Conservation (phyloP, 345 rosid genomes). For the Salix exigua region DNA sequence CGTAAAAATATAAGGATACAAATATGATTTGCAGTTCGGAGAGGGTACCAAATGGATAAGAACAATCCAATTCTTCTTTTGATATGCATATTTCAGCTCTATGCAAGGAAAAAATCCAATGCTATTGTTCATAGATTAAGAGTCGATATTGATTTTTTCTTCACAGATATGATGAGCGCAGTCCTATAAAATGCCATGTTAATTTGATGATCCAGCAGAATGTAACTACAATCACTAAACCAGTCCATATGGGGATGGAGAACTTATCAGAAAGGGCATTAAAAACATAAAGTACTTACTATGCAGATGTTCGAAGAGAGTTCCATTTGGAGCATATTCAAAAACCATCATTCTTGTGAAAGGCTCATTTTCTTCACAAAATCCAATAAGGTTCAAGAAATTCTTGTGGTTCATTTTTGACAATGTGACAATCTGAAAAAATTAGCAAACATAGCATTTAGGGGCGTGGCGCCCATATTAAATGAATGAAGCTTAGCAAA, state of each 20-base stretch:
- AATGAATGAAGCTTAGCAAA: not conserved
- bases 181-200: not conserved
- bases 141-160: not conserved
- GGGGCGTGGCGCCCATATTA: not conserved
- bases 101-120: not conserved
- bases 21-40: not conserved
- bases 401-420: slow-evolving; percentile 89
- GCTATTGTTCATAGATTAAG: not conserved
- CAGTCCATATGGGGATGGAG: not conserved
- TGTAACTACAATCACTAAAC: not conserved
- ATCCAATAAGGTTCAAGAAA: slow-evolving; percentile 81
- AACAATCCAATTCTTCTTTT: not conserved
- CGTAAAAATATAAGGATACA: not conserved
- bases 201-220: not conserved
- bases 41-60: not conserved
- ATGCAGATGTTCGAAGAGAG: slow-evolving; percentile 88
- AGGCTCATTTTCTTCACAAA: slow-evolving; percentile 77
- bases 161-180: not conserved
- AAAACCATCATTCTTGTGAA: slow-evolving; percentile 89
- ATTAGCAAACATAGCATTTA: slow-evolving; percentile 8
- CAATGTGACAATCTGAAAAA: slow-evolving; percentile 64
- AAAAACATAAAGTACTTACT: slow-evolving; percentile 41
- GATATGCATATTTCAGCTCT: not conserved
- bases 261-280: not conserved
- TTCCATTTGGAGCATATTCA: slow-evolving; percentile 96